A percentile compares a stretch with the other conserved stretches of the same genome.
Conservation (phyloP, 2,329 filamentous ascomycete species). For the Diaporthe citri region DNA sequence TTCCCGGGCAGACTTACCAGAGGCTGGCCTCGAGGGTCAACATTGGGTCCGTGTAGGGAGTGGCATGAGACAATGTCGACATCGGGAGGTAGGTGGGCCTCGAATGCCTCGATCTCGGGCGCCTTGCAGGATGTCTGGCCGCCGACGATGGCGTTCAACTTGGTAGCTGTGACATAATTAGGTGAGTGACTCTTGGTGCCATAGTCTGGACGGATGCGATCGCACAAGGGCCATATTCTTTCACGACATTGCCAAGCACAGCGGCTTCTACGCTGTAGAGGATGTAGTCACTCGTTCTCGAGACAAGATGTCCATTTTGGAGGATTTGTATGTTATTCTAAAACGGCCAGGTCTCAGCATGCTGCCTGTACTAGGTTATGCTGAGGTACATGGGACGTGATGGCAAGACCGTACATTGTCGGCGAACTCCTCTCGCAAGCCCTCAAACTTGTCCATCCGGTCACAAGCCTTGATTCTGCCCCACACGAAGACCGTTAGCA, state of each 20-base stretch:
- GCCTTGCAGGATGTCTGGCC: slow-evolving; percentile 99
- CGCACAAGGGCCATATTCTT: slow-evolving; percentile 91
- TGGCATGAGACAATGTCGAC: slow-evolving; percentile 96
- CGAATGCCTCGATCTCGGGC: slow-evolving; percentile 94
- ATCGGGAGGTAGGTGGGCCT: slow-evolving; percentile 86
- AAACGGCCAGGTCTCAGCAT: slow-evolving; percentile 64
- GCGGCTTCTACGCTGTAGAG: slow-evolving; percentile 98
- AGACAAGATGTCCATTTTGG: slow-evolving; percentile 95
- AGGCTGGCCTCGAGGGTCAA: slow-evolving; percentile 90
- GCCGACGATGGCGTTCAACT: slow-evolving; percentile 93
- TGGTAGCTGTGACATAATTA: slow-evolving; percentile 76
- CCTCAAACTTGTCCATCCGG: slow-evolving; percentile 87
- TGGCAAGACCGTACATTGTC: slow-evolving; percentile 77
- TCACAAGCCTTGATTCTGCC: slow-evolving; percentile 94
- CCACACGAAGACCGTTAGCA: slow-evolving; percentile 43
- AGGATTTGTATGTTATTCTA: slow-evolving; percentile 90
- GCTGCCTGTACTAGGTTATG: slow-evolving; percentile 46
- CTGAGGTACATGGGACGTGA: slow-evolving; percentile 48
- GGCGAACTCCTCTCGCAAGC: slow-evolving; percentile 83
- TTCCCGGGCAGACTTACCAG: slow-evolving; percentile 69
- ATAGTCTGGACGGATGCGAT: background rate
- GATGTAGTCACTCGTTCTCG: slow-evolving; percentile 96
- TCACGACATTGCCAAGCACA: slow-evolving; percentile 88
- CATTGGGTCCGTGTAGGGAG: slow-evolving; percentile 92
- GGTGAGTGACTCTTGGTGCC: slow-evolving; percentile 39